phyloP scores from a whole-genome alignment of 2,329 filamentous ascomycete genomes.

The Fusarium bulbicola region DNA sequence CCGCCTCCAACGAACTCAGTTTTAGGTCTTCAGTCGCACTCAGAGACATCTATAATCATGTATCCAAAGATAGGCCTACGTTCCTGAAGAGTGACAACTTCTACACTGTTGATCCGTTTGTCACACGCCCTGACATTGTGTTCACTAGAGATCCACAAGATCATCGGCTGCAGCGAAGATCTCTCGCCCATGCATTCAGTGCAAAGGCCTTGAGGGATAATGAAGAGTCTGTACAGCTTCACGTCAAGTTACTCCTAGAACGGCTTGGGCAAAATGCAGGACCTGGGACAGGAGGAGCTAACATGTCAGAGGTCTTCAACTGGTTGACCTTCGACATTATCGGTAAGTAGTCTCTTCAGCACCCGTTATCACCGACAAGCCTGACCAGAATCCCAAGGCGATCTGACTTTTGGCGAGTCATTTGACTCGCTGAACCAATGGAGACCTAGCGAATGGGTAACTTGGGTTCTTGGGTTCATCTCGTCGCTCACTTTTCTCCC shows the following conservation, averaged over 20 bases:
- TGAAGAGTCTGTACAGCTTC: conserved; percentile 2
- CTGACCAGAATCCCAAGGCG: neutral
- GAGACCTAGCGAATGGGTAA: conserved; percentile 9
- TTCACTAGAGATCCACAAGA: conserved; percentile 8
- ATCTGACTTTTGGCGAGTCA: conserved; percentile 24
- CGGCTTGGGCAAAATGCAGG: neutral
- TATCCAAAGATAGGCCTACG: neutral
- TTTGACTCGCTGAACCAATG: conserved; percentile 13
- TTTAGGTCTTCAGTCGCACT: conserved; percentile 17
- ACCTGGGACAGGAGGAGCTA: neutral
- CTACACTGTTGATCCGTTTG: neutral
- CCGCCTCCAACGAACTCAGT: conserved; percentile 27
- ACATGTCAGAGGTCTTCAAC: conserved; percentile 14
- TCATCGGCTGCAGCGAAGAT: conserved; percentile 6
- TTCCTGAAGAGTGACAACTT: conserved; percentile 21
- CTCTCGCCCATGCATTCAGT: conserved; percentile 25
- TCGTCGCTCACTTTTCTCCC: neutral
- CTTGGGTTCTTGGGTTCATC: neutral
- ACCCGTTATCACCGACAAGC: rapidly evolving
- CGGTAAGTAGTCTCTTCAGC: neutral
- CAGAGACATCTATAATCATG: conserved; percentile 33
- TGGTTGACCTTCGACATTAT: conserved; percentile 28
- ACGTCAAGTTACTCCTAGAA: neutral
- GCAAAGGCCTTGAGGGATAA: conserved; percentile 5
- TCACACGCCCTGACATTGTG: neutral